A percentile compares a stretch with the other conserved stretches of the same genome.
phyloP scores from a whole-genome alignment of 371 early-diverging fungal species.

The Haplosporangium sp. region DNA sequence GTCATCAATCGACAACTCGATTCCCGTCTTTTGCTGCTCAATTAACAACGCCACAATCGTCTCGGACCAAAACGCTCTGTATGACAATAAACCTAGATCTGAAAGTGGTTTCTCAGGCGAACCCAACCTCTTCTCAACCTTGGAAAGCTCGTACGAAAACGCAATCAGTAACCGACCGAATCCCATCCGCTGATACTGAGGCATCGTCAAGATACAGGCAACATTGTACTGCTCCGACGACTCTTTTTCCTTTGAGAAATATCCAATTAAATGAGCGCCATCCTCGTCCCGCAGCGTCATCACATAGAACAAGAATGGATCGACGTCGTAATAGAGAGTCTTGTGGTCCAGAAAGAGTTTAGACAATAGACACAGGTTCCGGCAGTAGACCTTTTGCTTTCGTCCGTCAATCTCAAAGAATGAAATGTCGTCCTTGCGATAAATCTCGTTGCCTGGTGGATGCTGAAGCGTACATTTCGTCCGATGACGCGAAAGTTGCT shows the following conservation, averaged over 20 bases:
- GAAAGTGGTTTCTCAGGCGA: slow-evolving; percentile 99
- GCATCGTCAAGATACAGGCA: slow-evolving; percentile 99
- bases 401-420: slow-evolving; percentile 96
- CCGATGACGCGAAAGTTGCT: slow-evolving; percentile 78
- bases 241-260: slow-evolving; percentile 99
- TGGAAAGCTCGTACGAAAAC: slow-evolving; percentile 97
- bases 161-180: slow-evolving; percentile 97
- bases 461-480: slow-evolving; percentile 86
- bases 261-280: slow-evolving; percentile 96
- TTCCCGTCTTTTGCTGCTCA: slow-evolving; percentile 56
- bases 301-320: slow-evolving; percentile 99
- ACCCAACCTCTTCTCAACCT: slow-evolving; percentile 94
- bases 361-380: slow-evolving; percentile 90
- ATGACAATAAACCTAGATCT: slow-evolving; percentile 97
- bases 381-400: slow-evolving; percentile 89
- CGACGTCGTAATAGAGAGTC: slow-evolving; percentile 99
- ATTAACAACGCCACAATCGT: slow-evolving; percentile 73
- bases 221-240: slow-evolving; percentile 97
- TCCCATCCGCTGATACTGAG: slow-evolving; percentile 98
- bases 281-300: slow-evolving; percentile 86
- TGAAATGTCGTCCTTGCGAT: slow-evolving; percentile 85
- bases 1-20: slow-evolving; percentile 81
- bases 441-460: slow-evolving; percentile 96
- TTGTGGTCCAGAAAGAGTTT: slow-evolving; percentile 99
- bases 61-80: slow-evolving; percentile 97